Conservation (phyloP, 805 yeast genomes). For the Candida golubevii region DNA sequence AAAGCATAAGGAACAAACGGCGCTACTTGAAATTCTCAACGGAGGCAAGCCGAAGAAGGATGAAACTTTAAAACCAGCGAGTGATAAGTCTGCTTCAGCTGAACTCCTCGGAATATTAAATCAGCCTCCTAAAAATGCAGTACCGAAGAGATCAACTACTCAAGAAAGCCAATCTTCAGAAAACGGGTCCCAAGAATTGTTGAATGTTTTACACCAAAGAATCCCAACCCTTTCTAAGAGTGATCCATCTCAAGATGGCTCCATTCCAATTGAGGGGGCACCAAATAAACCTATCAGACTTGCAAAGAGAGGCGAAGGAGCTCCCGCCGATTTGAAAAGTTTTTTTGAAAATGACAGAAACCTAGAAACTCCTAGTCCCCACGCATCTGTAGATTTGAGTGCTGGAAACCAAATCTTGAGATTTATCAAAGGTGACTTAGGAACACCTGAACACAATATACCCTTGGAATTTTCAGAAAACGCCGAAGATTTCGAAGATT, state of each 20-base stretch:
- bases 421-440: conserved; percentile 10
- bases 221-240: neutral
- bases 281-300: conserved; percentile 10
- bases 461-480: neutral
- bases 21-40: conserved; percentile 17
- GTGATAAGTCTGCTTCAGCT: conserved; percentile 5
- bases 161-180: neutral
- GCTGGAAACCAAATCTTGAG: conserved; percentile 20
- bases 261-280: neutral
- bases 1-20: conserved; percentile 1
- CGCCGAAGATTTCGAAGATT: conserved; percentile 11
- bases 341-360: neutral
- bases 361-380: neutral
- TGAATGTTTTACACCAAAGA: conserved; percentile 6
- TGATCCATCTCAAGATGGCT: neutral
- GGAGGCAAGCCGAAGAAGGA: conserved; percentile 1
- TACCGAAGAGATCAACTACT: neutral
- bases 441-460: neutral
- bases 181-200: conserved; percentile 4
- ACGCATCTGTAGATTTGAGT: conserved; percentile 14
- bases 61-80: neutral
- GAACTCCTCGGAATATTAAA: conserved; percentile 10
- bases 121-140: neutral
- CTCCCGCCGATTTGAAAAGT: conserved; percentile 1
- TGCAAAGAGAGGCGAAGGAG: conserved; percentile 10